Conservation (phyloP, 2,329 filamentous ascomycete genomes). For the Botryotinia convoluta region DNA sequence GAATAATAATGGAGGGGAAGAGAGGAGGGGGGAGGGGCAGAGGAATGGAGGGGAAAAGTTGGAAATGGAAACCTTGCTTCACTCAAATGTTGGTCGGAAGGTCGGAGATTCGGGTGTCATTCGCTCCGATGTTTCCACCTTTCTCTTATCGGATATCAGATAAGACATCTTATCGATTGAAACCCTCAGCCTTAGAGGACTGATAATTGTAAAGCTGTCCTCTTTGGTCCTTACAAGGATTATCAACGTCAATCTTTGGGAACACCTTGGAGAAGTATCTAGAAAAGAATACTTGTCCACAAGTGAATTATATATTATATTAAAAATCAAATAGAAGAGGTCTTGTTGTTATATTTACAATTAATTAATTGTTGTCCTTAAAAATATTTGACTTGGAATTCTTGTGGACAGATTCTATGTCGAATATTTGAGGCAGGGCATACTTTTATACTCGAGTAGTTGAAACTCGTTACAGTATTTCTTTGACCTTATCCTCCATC, state of each 20-base stretch:
- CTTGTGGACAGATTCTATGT: slow-evolving; percentile 38
- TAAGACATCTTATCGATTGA: slow-evolving; percentile 16
- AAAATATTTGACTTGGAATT: neutral
- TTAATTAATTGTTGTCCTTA: neutral
- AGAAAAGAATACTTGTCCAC: slow-evolving; percentile 7
- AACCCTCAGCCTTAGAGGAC: neutral
- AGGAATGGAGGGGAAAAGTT: neutral
- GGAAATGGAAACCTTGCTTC: neutral
- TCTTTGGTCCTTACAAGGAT: slow-evolving; percentile 19
- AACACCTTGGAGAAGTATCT: neutral
- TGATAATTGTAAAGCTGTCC: slow-evolving; percentile 19
- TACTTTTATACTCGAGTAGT: slow-evolving; percentile 18
- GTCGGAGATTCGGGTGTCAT: neutral
- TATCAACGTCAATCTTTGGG: neutral
- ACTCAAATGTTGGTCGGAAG: neutral
- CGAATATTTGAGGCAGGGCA: slow-evolving; percentile 21
- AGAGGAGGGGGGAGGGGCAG: neutral
- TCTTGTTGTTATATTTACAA: neutral
- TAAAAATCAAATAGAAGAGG: neutral
- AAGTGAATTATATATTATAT: neutral
- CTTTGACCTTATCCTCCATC: slow-evolving; percentile 10
- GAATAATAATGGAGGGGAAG: neutral
- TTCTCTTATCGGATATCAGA: neutral
- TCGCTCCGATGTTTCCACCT: accelerated
- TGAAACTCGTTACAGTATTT: slow-evolving; percentile 21